phyloP scores from a whole-genome alignment of 164 flowering plant species.

The Akebia trifoliata region DNA sequence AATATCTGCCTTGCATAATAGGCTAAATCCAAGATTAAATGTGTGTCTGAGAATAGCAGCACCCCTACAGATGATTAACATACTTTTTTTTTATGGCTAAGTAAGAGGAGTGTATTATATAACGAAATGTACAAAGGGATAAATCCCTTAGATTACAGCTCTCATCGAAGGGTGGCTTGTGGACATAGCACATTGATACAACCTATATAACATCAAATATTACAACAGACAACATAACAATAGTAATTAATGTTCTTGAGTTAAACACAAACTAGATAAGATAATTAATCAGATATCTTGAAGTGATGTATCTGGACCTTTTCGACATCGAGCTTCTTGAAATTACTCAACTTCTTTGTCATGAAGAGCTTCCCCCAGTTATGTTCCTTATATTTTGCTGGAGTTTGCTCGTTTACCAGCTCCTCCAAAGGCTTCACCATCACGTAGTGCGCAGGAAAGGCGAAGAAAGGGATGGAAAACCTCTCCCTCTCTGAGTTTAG shows the following conservation, averaged over 20 bases:
- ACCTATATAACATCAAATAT: no score
- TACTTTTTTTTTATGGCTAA: no score
- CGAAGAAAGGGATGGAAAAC: conserved; percentile 59
- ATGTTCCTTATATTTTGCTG: conserved; percentile 31
- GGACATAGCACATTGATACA: no score
- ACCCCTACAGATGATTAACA: no score
- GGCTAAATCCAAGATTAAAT: no score
- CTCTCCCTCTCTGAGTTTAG: conserved; percentile 53
- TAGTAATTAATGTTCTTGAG: background rate
- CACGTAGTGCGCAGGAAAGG: conserved; percentile 39
- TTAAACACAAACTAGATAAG: background rate
- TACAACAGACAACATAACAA: background rate
- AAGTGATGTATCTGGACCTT: conserved; percentile 40
- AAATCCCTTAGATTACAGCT: no score
- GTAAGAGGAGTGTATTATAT: no score
- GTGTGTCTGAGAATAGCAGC: no score
- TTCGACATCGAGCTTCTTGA: conserved; percentile 45
- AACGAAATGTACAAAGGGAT: no score
- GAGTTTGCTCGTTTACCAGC: conserved; percentile 26
- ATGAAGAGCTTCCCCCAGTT: conserved; percentile 40
- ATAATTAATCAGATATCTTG: conserved; percentile 15
- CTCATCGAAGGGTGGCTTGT: no score
- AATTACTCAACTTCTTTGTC: conserved; percentile 29
- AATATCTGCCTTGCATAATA: no score
- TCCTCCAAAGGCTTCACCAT: conserved; percentile 51